These are phyloP conservation scores for Trifolium repens DNA, from an alignment of 306 rosid species.

Conservation along the genomic window DNA sequence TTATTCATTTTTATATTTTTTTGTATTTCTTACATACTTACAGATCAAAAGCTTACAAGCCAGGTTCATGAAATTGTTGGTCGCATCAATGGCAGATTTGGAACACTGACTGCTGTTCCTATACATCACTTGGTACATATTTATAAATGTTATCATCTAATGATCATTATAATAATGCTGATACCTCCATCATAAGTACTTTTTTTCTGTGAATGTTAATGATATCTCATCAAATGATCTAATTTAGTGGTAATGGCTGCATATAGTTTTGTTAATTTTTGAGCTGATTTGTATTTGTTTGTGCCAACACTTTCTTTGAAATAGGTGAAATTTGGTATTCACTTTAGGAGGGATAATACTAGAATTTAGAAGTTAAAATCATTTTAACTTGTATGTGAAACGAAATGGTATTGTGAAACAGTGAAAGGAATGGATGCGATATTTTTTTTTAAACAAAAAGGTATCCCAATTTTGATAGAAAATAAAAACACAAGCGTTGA, in stretches of 20 bases:
- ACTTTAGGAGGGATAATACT: not conserved
- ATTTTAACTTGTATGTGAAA: not conserved
- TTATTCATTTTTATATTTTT: not conserved
- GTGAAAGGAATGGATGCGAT: not conserved
- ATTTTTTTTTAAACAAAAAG: not conserved
- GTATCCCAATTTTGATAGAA: not conserved
- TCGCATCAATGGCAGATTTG: conserved; percentile 97
- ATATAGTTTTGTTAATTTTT: not conserved
- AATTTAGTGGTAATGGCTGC: not conserved
- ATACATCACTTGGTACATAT: conserved; percentile 88
- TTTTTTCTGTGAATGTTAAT: conserved; percentile 24
- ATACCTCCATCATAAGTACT: conserved; percentile 2
- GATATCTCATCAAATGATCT: conserved; percentile 12
- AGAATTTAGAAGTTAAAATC: not conserved
- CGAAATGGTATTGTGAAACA: not conserved
- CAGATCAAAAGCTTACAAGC: conserved; percentile 96
- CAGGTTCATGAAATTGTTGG: conserved; percentile 99
- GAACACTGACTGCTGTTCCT: conserved; percentile 92
- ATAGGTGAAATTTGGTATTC: not conserved
- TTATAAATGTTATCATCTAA: conserved; percentile 9
- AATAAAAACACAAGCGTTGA: not conserved
- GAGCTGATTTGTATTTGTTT: not conserved
- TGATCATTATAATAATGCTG: conserved; percentile 28
- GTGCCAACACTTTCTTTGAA: not conserved
- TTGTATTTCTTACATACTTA: conserved; percentile 47